Percentiles rank a stretch among this genome's conserved stretches.
These are phyloP conservation scores for Carex parvula DNA, from an alignment of 176 grass and related monocot species.

Conservation along the genomic window DNA sequence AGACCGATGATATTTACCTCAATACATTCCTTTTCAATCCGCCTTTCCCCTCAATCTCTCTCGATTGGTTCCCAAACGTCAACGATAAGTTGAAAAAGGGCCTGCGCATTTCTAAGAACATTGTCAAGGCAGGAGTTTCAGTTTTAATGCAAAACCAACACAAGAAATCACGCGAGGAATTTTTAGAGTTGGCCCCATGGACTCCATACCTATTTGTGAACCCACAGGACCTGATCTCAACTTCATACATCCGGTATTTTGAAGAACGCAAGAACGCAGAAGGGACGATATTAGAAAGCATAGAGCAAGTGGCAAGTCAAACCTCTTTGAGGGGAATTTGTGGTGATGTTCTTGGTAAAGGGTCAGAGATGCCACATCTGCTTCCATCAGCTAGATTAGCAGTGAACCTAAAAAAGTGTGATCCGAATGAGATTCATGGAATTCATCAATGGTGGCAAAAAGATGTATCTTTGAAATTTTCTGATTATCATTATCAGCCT, in stretches of 20 bases:
- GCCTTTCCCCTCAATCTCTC: constrained; percentile 11
- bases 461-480: not conserved
- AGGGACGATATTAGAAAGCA: not conserved
- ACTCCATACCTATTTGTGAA: constrained; percentile 16
- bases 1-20: not conserved
- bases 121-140: not conserved
- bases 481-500: constrained; percentile 4
- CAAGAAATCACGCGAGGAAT: not conserved
- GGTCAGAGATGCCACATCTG: constrained; percentile 1
- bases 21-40: not conserved
- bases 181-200: not conserved
- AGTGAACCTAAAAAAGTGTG: not conserved
- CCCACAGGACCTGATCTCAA: not conserved
- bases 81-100: not conserved
- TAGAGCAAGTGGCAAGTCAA: not conserved
- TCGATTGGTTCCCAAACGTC: constrained; percentile 4
- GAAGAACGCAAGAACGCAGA: no score
- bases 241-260: no score
- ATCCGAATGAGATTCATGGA: not conserved
- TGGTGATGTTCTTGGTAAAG: not conserved
- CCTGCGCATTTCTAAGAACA: not conserved
- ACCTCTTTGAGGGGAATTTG: constrained; percentile 1
- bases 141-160: not conserved
- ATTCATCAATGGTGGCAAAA: constrained; percentile 25
- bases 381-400: constrained; percentile 9